Evolutionary conservation across 1,284 basidiomycete species (phyloP).

Genomic region (Sphaerobolus stellatus): DNA sequence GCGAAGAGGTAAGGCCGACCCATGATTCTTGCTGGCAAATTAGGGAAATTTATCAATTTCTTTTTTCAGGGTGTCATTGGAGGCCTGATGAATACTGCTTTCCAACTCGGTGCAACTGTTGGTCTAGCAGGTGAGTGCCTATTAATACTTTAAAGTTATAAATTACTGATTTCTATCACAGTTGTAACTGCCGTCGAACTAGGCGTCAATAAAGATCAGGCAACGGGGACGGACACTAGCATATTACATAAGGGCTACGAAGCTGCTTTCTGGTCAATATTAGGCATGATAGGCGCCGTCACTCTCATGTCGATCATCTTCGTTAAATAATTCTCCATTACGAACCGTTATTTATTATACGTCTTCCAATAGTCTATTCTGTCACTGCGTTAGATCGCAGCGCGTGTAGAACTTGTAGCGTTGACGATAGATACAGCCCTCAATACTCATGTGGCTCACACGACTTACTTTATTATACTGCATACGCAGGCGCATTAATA

Average conservation of each 20-base stretch:
- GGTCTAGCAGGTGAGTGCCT: constrained; percentile 15
- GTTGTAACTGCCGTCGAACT: constrained; percentile 13
- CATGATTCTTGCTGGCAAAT: background rate
- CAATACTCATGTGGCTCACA: no score
- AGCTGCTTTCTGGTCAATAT: constrained; percentile 15
- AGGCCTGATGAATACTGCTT: constrained; percentile 16
- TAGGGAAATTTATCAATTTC: background rate
- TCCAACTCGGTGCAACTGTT: constrained; percentile 17
- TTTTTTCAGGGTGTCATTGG: constrained; percentile 15
- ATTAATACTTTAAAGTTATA: background rate
- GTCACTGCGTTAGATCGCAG: no score
- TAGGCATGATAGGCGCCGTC: constrained; percentile 10
- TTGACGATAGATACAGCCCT: no score
- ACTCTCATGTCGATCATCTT: constrained; percentile 14
- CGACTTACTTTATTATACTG: no score
- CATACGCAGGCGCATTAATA: no score
- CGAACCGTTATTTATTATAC: no score
- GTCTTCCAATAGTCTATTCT: no score
- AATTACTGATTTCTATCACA: background rate
- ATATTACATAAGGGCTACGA: constrained; percentile 12
- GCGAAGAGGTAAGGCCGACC: constrained; percentile 13
- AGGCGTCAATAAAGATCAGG: constrained; percentile 11
- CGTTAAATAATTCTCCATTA: constrained; percentile 4
- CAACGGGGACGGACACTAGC: background rate
- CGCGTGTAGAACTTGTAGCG: no score